Evolutionary conservation across 768 basidiomycete species (phyloP), one percentile per base, ranked within the genome.

Genomic region (Suillus sp.): DNA sequence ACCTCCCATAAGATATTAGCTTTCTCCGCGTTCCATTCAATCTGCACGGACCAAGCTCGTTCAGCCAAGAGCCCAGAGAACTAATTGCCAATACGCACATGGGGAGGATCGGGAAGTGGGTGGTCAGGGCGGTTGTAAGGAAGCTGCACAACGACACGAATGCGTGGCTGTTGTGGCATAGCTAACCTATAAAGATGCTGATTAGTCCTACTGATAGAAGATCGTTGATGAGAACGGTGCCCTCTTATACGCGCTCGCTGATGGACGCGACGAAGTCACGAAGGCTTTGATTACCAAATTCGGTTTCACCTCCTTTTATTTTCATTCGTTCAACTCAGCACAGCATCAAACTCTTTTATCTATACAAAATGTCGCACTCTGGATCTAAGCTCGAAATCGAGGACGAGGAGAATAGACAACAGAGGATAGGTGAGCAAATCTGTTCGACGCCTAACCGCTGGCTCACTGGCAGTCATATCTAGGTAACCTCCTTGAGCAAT

Each of bases 1-100:
- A 91, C 90, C 74, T 92, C 91, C 93, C 93, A 95, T 9, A 95
- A 79, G 7, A 92, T 85, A 65, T 89, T 88, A 51, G 93, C 93
- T 73, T 94, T 95, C 63, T 93, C 91, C 9, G 84, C 67, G 48
- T 84, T 91, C 93, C 93, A 95, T 79, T 91, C 88, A 73, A 95
- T 88, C 92, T 94, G 69, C 40, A 58, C 42, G 32, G 20, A 60
- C 65, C 64, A 61, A 66, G 55, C 62, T 68, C 50, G 64, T 62
- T 66, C 35, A 48, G 48, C 35, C 61, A 22, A 42, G n/a, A 51
- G 55, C 57, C 61, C 22, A 30, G 58, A 20, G 40, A 40, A 60
- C 42, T 35, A 51, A 51, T 60, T 51, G 25, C 37, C 53, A 27
- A 56, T n/a, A 81, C 86, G 72, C 73, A 92, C 92, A 73, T 79